These are phyloP conservation scores for Nadsonia commutata DNA, from an alignment of 1,139 yeast genomes.

Conservation along the genomic window DNA sequence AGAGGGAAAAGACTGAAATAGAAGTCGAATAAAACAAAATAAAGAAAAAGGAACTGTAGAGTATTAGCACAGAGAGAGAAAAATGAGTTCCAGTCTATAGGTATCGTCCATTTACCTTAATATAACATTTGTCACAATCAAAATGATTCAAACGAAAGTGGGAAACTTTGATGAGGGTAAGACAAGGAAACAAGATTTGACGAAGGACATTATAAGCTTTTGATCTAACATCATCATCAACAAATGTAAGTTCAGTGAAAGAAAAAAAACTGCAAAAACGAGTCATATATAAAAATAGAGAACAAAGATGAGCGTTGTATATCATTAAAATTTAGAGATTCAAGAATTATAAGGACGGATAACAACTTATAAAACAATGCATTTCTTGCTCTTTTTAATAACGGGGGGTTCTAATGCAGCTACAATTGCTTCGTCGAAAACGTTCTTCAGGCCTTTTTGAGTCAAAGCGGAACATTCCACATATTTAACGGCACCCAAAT, in stretches of 20 bases:
- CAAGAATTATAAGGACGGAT: not conserved
- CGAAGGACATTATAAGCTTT: not conserved
- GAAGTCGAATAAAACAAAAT: no score
- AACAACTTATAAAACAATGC: conserved; percentile 48
- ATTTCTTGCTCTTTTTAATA: conserved; percentile 67
- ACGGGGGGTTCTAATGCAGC: conserved; percentile 86
- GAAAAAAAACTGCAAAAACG: conserved; percentile 3
- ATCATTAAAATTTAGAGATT: not conserved
- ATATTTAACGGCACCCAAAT: conserved; percentile 86
- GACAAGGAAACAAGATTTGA: no score
- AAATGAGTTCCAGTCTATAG: no score
- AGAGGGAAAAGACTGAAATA: no score
- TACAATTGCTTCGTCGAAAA: conserved; percentile 93
- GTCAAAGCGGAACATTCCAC: conserved; percentile 97
- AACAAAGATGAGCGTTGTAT: not conserved
- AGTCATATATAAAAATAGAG: not conserved
- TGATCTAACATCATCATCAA: not conserved
- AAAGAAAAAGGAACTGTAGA: no score
- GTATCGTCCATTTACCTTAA: no score
- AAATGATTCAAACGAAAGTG: no score
- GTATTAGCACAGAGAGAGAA: no score
- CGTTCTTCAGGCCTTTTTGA: conserved; percentile 89
- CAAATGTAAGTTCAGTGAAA: not conserved
- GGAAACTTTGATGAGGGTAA: no score
- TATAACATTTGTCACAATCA: no score